These are phyloP conservation scores for Rhamnella rubrinervis DNA, from an alignment of 331 rosid species.

Conservation along the genomic window DNA sequence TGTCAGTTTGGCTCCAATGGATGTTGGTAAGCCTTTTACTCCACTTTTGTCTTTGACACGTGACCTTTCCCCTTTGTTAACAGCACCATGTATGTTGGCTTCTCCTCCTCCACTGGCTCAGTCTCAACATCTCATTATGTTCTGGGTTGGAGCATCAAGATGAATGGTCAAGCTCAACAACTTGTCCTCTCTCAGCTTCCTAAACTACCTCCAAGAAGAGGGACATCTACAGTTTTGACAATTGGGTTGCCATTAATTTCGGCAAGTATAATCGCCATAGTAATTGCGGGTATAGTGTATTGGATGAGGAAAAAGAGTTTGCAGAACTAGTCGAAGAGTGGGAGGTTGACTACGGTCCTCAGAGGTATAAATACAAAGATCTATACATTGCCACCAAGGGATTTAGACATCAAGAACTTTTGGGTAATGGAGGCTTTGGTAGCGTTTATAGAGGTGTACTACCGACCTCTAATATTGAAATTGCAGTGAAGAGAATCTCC, in stretches of 20 bases:
- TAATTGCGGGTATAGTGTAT: neutral
- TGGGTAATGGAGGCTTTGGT: conserved; percentile 47
- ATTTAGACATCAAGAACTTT: conserved; percentile 25
- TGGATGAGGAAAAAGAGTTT: conserved; percentile 21
- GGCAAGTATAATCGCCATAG: neutral
- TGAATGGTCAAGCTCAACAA: conserved; percentile 26
- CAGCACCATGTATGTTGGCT: conserved; percentile 26
- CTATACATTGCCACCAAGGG: conserved; percentile 39
- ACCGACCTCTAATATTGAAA: conserved; percentile 20
- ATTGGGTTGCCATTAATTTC: no score
- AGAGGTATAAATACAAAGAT: conserved; percentile 37
- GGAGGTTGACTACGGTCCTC: conserved; percentile 45
- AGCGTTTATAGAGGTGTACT: conserved; percentile 37
- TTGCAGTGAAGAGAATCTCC: conserved; percentile 37
- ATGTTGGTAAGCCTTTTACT: conserved; percentile 18
- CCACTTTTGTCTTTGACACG: conserved; percentile 27
- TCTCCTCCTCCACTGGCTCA: conserved; percentile 32
- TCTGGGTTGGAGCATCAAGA: conserved; percentile 40
- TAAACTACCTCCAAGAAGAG: neutral
- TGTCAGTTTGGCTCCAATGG: conserved; percentile 28
- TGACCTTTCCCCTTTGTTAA: conserved; percentile 32
- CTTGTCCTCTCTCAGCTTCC: conserved; percentile 30
- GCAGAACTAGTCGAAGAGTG: conserved; percentile 44
- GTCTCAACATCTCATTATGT: conserved; percentile 16
- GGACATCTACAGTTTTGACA: neutral